Percentiles rank a stretch among this genome's conserved stretches.
These are phyloP conservation scores for Colletotrichum simmondsii DNA, from an alignment of 2,329 filamentous ascomycete species.

Conservation along the genomic window DNA sequence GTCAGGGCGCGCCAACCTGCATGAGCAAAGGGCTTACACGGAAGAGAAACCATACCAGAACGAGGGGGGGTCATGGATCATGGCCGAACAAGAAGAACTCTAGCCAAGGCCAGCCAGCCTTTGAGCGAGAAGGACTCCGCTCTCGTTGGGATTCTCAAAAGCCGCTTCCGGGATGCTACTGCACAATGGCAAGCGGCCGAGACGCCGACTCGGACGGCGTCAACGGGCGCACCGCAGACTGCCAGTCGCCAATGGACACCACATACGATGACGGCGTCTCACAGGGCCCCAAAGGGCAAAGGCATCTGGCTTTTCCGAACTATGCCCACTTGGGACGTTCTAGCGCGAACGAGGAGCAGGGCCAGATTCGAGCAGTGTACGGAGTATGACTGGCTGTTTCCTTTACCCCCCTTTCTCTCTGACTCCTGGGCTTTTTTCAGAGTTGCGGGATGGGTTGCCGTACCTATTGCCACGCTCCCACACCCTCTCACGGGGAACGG, in stretches of 20 bases:
- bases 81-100: not conserved
- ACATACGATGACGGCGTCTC: conserved; percentile 27
- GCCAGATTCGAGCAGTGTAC: conserved; percentile 3
- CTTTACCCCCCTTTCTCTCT: not conserved
- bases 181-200: conserved; percentile 13
- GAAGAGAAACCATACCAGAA: not conserved
- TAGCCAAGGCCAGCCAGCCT: not conserved
- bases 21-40: conserved; percentile 5
- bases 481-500: not conserved
- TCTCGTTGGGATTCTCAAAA: conserved; percentile 1
- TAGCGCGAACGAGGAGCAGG: conserved; percentile 1
- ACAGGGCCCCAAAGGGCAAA: conserved; percentile 1
- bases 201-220: conserved; percentile 24
- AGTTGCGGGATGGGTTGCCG: not conserved
- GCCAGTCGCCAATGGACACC: conserved; percentile 3
- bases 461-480: conserved; percentile 3
- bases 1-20: conserved; percentile 27
- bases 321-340: conserved; percentile 19
- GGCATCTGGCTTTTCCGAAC: conserved; percentile 10
- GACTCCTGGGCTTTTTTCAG: not conserved
- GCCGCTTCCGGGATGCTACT: conserved; percentile 29
- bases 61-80: too few species aligned
- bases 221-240: conserved; percentile 27
- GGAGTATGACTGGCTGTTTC: conserved; percentile 16
- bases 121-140: conserved; percentile 11